Percentiles rank a stretch among this genome's conserved stretches.
phyloP scores from a whole-genome alignment of 2,329 filamentous ascomycete species.

The Mariannaea elegans region DNA sequence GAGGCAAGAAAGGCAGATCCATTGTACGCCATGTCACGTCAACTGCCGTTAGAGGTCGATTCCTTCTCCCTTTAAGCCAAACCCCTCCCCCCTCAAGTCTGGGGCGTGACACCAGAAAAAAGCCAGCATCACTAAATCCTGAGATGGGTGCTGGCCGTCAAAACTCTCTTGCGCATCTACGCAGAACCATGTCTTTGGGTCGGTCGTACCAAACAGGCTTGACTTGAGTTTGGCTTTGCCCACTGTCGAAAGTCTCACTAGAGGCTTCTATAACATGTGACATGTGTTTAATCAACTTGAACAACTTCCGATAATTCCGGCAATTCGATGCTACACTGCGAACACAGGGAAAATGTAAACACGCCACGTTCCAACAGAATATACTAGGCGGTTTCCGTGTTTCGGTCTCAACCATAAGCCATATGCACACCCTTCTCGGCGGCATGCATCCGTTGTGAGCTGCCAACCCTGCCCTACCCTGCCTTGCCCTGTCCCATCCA shows the following conservation, averaged over 20 bases:
- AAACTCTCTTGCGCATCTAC: conserved; percentile 19
- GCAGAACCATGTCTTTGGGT: conserved; percentile 1
- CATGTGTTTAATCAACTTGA: too few relatives aligned
- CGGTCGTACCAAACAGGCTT: neutral
- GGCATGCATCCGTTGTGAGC: conserved; percentile 12
- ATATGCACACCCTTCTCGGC: conserved; percentile 19
- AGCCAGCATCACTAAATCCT: conserved; percentile 3
- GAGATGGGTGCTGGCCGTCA: conserved; percentile 14
- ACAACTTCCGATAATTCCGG: neutral
- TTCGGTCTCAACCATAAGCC: conserved; percentile 1
- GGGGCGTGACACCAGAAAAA: neutral
- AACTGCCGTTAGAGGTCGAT: conserved; percentile 1
- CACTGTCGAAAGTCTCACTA: neutral
- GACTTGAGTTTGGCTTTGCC: conserved; percentile 2
- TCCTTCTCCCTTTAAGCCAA: neutral
- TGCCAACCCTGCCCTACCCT: neutral
- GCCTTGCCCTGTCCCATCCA: too few relatives aligned
- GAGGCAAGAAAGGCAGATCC: conserved; percentile 17
- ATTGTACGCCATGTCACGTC: conserved; percentile 7
- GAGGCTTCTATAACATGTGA: too few relatives aligned
- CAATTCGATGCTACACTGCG: neutral
- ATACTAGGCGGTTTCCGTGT: too few relatives aligned
- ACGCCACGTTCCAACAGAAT: too few relatives aligned
- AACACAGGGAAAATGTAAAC: too few relatives aligned
- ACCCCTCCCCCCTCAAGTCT: neutral